Evolutionary conservation across 768 basidiomycete species (phyloP).

Genomic region (Tulasnella sp.): DNA sequence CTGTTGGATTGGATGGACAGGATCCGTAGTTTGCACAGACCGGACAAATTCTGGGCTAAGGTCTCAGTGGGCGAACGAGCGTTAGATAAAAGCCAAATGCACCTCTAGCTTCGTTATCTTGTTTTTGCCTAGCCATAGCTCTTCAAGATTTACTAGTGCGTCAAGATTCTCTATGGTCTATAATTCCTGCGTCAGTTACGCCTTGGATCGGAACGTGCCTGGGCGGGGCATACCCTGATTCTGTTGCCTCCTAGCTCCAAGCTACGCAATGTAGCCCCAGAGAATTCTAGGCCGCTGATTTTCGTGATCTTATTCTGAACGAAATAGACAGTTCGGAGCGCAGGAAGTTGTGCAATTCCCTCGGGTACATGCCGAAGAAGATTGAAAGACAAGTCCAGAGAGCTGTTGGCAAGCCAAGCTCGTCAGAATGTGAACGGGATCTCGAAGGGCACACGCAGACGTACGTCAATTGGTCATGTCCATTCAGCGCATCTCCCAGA

Average conservation of each 20-base stretch:
- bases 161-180: slow-evolving; percentile 86
- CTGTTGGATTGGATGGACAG: slow-evolving; percentile 91
- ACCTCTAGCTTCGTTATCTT: slow-evolving; percentile 88
- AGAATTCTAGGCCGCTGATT: slow-evolving; percentile 57
- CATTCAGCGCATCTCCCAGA: slow-evolving; percentile 56
- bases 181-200: not conserved
- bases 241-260: slow-evolving; percentile 91
- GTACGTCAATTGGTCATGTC: slow-evolving; percentile 46
- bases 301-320: slow-evolving; percentile 91
- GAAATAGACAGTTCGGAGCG: slow-evolving; percentile 76
- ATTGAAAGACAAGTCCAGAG: slow-evolving; percentile 93
- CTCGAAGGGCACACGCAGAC: slow-evolving; percentile 26
- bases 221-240: slow-evolving; percentile 61
- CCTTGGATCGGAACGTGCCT: not conserved
- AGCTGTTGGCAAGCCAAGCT: slow-evolving; percentile 37
- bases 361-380: slow-evolving; percentile 66
- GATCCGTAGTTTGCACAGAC: slow-evolving; percentile 67
- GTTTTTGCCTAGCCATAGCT: slow-evolving; percentile 97
- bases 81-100: slow-evolving; percentile 12
- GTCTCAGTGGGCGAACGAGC: not conserved
- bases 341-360: slow-evolving; percentile 46
- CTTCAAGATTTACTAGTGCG: slow-evolving; percentile 70
- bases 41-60: slow-evolving; percentile 53
- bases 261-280: slow-evolving; percentile 55
- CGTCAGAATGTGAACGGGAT: not conserved